Percentiles rank a stretch among this genome's conserved stretches.
These are phyloP conservation scores for Penicillium herquei DNA, from an alignment of 495 filamentous ascomycete species.

Conservation along the genomic window DNA sequence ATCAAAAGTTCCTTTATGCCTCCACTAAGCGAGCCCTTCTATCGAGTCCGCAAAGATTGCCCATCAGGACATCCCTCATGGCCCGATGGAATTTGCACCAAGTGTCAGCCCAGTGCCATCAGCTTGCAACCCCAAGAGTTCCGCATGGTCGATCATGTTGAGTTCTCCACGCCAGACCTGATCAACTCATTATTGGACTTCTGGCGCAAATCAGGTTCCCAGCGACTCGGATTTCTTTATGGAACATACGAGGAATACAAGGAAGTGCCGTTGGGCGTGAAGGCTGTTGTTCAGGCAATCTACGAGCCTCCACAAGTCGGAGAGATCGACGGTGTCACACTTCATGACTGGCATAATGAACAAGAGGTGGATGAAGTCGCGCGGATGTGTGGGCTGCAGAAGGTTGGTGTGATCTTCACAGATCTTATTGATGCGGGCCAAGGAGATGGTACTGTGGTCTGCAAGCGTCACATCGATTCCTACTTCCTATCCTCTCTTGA, in stretches of 20 bases:
- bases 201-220: conserved; percentile 77
- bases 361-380: conserved; percentile 79
- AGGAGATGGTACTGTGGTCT: conserved; percentile 80
- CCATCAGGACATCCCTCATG: conserved; percentile 90
- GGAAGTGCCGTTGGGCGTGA: conserved; percentile 89
- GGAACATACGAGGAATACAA: conserved; percentile 88
- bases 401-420: conserved; percentile 93
- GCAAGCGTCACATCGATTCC: conserved; percentile 94
- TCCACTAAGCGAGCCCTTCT: conserved; percentile 90
- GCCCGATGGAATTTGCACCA: conserved; percentile 98
- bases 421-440: conserved; percentile 82
- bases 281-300: conserved; percentile 95
- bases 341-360: conserved; percentile 87
- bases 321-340: conserved; percentile 86
- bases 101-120: conserved; percentile 97
- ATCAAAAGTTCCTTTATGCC: conserved; percentile 91
- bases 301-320: conserved; percentile 93
- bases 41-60: conserved; percentile 82
- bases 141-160: conserved; percentile 98
- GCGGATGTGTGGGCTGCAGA: conserved; percentile 78
- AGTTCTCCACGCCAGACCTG: conserved; percentile 78
- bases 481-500: conserved; percentile 93
- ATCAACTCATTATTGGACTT: conserved; percentile 88
- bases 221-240: conserved; percentile 88
- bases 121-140: conserved; percentile 90